Evolutionary conservation across 75 land plant genomes (phyloP), one percentile per base, ranked within the genome.

Genomic region (Pinus taeda): DNA sequence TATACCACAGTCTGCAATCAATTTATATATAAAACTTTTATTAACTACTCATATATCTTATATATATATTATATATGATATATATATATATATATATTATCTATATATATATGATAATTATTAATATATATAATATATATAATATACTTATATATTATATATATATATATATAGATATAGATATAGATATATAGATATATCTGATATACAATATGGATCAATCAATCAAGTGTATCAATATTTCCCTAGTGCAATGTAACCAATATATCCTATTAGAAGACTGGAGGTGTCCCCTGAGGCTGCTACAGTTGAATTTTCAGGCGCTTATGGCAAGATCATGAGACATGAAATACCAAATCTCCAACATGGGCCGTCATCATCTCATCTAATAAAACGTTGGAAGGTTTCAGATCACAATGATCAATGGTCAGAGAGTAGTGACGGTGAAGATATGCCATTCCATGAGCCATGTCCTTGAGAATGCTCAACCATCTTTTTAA

Each of bases 1-100:
- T 20, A 2, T 59, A 6, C 61, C 21, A 17, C n/a, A 74, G 56
- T 90, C 92, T 90, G 83, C 0, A 59, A 4, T 12, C n/a, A 33
- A 26, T 33, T 33, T 33, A 33, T 59, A 4, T 15, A 59, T 15
- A 0, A 59, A 59, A 12, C 15, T 3, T 59, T 17, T 17, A 15
- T 17, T 15, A 59, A 0, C 4, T 0, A 33, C 33, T 33, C 33
- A 33, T 26, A 26, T 26, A 26, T 17, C 4, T 0, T 0, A 59
- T 15, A 13, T 17, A 59, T n/a, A n/a, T n/a, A n/a, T n/a, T n/a
- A n/a, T n/a, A n/a, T n/a, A n/a, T n/a, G n/a, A n/a, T n/a, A n/a
- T n/a, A n/a, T n/a, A n/a, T n/a, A n/a, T n/a, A n/a, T n/a, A n/a
- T n/a, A n/a, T n/a, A n/a, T n/a, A n/a, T n/a, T n/a, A n/a, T n/a